Conservation (phyloP, 495 filamentous ascomycete genomes). For the Xylaria longipes region DNA sequence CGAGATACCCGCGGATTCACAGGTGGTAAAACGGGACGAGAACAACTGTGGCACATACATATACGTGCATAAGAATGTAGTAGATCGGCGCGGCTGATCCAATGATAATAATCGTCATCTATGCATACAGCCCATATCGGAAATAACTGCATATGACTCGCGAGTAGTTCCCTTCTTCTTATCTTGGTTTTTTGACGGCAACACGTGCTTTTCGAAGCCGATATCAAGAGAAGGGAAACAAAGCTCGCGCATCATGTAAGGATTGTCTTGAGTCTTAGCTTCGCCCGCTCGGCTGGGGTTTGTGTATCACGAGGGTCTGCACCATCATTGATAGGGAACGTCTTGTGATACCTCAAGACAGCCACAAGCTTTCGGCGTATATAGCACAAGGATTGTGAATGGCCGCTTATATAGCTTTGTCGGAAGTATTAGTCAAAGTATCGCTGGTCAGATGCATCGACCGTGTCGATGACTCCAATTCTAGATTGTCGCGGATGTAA, state of each 20-base stretch:
- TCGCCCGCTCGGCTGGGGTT: background rate
- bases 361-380: background rate
- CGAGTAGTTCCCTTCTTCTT: background rate
- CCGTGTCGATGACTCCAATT: background rate
- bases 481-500: background rate
- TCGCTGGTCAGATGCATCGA: background rate
- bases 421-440: conserved; percentile 9
- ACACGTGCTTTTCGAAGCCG: background rate
- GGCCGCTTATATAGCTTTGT: background rate
- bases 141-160: background rate
- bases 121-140: background rate
- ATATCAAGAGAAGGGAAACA: background rate
- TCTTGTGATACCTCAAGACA: conserved; percentile 7
- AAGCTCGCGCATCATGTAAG: background rate
- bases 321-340: background rate
- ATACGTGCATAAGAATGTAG: background rate
- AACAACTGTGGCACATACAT: background rate
- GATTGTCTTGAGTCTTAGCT: background rate
- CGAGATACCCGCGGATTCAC: background rate
- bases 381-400: background rate
- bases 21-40: background rate
- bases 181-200: background rate
- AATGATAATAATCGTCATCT: background rate
- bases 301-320: background rate
- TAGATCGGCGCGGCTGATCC: background rate